Conservation (phyloP, 2,329 filamentous ascomycete species). For the Aspergillus persii region DNA sequence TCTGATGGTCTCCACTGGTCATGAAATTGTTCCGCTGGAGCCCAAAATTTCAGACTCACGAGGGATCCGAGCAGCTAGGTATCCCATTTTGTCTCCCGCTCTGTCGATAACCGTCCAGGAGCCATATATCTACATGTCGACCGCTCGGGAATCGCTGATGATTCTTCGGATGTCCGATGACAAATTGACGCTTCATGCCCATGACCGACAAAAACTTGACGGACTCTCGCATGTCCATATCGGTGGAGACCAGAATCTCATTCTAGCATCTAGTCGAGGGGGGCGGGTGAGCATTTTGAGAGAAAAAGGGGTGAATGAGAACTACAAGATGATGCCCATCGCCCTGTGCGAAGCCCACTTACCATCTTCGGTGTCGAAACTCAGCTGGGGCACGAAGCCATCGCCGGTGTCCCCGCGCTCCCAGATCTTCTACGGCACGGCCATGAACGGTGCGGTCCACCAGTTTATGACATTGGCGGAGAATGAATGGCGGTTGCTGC, state of each 20-base stretch:
- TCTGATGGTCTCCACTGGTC: constrained; percentile 47
- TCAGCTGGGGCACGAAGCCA: constrained; percentile 20
- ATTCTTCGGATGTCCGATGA: constrained; percentile 43
- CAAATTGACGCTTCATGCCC: constrained; percentile 33
- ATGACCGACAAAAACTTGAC: constrained; percentile 32
- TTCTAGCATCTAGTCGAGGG: constrained; percentile 52
- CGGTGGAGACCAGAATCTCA: constrained; percentile 42
- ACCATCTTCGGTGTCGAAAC: constrained; percentile 33
- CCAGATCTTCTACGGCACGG: constrained; percentile 61
- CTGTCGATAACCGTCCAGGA: constrained; percentile 49
- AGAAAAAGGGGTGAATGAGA: constrained; percentile 20
- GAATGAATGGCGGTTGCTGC: constrained; percentile 65
- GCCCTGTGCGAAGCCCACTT: constrained; percentile 33
- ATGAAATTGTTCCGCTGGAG: constrained; percentile 42
- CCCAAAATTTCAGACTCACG: constrained; percentile 42
- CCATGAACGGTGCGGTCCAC: constrained; percentile 67
- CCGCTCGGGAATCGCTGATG: constrained; percentile 53
- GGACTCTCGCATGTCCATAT: constrained; percentile 40
- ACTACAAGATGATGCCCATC: constrained; percentile 31
- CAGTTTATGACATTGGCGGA: constrained; percentile 66
- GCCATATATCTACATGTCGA: constrained; percentile 54
- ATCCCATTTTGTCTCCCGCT: constrained; percentile 48
- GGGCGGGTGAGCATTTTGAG: constrained; percentile 48
- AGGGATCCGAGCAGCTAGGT: constrained; percentile 41
- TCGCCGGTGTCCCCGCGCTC: constrained; percentile 19